Evolutionary conservation across 306 rosid genomes (phyloP).

Genomic region (Quercus mongolica): DNA sequence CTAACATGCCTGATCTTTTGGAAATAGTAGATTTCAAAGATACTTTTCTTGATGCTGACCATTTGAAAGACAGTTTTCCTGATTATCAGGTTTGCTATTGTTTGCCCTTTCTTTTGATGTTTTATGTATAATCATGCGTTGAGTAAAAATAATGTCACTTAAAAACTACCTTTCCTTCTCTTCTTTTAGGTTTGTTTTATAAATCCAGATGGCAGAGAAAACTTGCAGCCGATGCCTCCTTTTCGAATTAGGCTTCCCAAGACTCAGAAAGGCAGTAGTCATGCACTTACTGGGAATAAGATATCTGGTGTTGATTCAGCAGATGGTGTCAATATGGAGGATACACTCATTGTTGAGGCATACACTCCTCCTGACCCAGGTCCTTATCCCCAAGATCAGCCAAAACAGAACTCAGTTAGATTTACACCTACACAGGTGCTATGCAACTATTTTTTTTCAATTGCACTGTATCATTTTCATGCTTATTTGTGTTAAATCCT

Average conservation of each 20-base stretch:
- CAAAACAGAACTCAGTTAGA: conserved; percentile 88
- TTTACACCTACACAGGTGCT: conserved; percentile 77
- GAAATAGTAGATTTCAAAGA: conserved; percentile 91
- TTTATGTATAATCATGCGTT: conserved; percentile 11
- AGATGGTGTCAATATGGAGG: conserved; percentile 32
- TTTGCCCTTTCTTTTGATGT: conserved; percentile 14
- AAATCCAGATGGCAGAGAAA: conserved; percentile 57
- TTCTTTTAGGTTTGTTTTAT: conserved; percentile 60
- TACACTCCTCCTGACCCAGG: conserved; percentile 94
- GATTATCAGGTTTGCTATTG: conserved; percentile 61
- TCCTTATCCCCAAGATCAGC: conserved; percentile 99
- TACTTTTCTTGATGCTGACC: conserved; percentile 82
- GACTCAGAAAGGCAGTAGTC: conserved; percentile 43
- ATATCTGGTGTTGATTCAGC: conserved; percentile 39
- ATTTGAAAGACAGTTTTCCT: conserved; percentile 69
- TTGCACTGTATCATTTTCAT: not conserved
- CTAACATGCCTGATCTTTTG: conserved; percentile 92
- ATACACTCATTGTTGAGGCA: conserved; percentile 65
- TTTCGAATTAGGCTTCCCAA: conserved; percentile 79
- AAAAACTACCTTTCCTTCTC: conserved; percentile 18
- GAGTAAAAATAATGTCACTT: conserved; percentile 7
- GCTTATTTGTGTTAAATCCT: not conserved
- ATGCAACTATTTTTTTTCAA: conserved; percentile 19
- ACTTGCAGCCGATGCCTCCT: conserved; percentile 73
- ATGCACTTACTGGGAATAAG: conserved; percentile 48